Percentiles rank a stretch among this genome's conserved stretches.
Evolutionary conservation across 169 alveolate genomes (phyloP).

Genomic region (Toxoplasma gondii): DNA sequence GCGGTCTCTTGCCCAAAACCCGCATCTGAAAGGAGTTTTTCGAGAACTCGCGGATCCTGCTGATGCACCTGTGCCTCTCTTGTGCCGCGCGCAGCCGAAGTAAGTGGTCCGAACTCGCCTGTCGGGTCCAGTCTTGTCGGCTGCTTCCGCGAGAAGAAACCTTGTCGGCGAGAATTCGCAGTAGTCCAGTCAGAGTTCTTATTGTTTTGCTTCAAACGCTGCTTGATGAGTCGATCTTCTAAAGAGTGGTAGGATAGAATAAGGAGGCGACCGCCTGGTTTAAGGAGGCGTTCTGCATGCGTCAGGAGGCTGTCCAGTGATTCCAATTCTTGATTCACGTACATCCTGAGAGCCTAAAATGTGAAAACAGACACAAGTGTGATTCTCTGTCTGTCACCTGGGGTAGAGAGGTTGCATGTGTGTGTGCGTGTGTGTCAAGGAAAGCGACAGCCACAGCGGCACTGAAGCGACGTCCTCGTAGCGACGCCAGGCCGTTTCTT

Average conservation of each 20-base stretch:
- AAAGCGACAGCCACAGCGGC: too few relatives aligned
- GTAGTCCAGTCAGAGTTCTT: not conserved
- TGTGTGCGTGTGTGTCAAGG: too few relatives aligned
- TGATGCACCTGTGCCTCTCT: not conserved
- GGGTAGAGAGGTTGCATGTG: not conserved
- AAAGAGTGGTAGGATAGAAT: conserved; percentile 58
- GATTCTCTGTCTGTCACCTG: not conserved
- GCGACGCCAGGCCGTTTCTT: too few relatives aligned
- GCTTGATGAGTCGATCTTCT: conserved; percentile 39
- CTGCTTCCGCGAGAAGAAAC: not conserved
- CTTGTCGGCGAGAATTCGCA: not conserved
- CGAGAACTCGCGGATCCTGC: not conserved
- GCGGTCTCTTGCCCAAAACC: not conserved
- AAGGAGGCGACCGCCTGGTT: conserved; percentile 60
- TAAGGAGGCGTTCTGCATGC: conserved; percentile 34
- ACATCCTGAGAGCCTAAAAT: conserved; percentile 58
- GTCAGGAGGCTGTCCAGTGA: conserved; percentile 34
- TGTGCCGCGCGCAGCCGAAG: not conserved
- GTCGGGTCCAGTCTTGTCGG: not conserved
- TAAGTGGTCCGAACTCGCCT: not conserved
- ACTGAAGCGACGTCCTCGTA: too few relatives aligned
- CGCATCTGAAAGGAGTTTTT: not conserved
- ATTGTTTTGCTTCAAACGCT: not conserved
- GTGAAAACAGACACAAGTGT: not conserved
- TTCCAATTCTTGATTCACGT: conserved; percentile 42